Evolutionary conservation across 2,329 filamentous ascomycete genomes (phyloP).

Genomic region (Claviceps cyperi): DNA sequence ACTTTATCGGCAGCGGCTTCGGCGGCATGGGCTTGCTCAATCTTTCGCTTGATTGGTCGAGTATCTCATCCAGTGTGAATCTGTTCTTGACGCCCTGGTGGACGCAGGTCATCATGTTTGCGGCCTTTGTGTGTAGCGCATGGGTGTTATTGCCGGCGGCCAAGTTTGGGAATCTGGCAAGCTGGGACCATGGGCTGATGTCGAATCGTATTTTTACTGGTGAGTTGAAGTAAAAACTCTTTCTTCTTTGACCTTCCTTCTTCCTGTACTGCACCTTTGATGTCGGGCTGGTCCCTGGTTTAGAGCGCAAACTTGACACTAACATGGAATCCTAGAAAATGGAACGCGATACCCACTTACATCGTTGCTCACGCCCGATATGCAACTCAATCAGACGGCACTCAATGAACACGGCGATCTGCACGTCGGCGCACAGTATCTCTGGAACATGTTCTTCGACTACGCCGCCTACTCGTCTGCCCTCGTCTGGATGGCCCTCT

Average conservation of each 20-base stretch:
- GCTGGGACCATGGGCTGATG: conserved; percentile 40
- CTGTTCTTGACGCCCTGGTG: conserved; percentile 44
- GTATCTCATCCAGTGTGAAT: conserved; percentile 36
- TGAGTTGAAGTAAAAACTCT: conserved; percentile 4
- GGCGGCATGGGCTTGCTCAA: conserved; percentile 49
- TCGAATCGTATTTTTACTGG: conserved; percentile 37
- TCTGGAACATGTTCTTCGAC: conserved; percentile 46
- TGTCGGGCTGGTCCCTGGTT: neutral
- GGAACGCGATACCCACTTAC: conserved; percentile 21
- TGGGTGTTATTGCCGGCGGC: conserved; percentile 45
- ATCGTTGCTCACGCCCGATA: conserved; percentile 18
- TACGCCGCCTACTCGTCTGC: conserved; percentile 45
- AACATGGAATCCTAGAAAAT: conserved; percentile 10
- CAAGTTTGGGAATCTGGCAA: conserved; percentile 40
- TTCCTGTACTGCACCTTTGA: neutral
- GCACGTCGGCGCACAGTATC: conserved; percentile 42
- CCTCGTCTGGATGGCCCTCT: conserved; percentile 42
- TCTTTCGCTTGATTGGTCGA: conserved; percentile 45
- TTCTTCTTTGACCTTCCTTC: neutral
- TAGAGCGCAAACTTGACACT: no score
- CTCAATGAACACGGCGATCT: conserved; percentile 35
- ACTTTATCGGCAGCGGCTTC: conserved; percentile 46
- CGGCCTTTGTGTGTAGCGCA: conserved; percentile 38
- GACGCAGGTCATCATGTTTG: conserved; percentile 41
- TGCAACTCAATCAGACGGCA: conserved; percentile 31